These are phyloP conservation scores for Pseudopediastrum boryanum DNA, from an alignment of 139 green algal genomes.

Conservation along the genomic window DNA sequence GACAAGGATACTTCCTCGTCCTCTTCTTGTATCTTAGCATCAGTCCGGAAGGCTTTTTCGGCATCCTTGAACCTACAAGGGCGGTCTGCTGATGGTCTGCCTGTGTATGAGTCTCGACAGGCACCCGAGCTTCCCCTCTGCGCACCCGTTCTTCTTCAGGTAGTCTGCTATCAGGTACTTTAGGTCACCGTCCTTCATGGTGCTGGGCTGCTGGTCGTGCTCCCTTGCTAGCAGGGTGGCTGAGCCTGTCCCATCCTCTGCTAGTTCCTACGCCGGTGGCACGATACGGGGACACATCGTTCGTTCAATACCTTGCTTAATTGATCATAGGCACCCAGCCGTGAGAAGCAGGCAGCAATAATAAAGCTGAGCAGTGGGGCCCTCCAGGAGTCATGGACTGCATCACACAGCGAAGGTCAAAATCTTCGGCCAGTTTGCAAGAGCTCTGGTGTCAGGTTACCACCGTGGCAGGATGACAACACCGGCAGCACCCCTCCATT, in stretches of 20 bases:
- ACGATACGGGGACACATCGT: too few species aligned
- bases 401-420: too few species aligned
- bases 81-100: not conserved
- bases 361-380: not conserved
- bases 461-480: too few species aligned
- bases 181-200: conserved; percentile 45
- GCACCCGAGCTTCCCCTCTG: not conserved
- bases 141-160: conserved; percentile 62
- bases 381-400: not conserved
- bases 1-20: not conserved
- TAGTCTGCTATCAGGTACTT: conserved; percentile 63
- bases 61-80: not conserved
- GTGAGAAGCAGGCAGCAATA: not conserved
- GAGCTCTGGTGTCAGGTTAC: too few species aligned
- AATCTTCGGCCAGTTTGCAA: too few species aligned
- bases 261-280: not conserved
- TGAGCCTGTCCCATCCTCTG: not conserved
- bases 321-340: not conserved
- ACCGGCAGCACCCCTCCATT: too few species aligned
- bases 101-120: not conserved
- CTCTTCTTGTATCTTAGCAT: not conserved
- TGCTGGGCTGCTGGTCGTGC: not conserved
- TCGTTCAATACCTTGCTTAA: not conserved
- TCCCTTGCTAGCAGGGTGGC: not conserved
- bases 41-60: not conserved